Conservation (phyloP, 306 rosid species). For the Urtica urens region DNA sequence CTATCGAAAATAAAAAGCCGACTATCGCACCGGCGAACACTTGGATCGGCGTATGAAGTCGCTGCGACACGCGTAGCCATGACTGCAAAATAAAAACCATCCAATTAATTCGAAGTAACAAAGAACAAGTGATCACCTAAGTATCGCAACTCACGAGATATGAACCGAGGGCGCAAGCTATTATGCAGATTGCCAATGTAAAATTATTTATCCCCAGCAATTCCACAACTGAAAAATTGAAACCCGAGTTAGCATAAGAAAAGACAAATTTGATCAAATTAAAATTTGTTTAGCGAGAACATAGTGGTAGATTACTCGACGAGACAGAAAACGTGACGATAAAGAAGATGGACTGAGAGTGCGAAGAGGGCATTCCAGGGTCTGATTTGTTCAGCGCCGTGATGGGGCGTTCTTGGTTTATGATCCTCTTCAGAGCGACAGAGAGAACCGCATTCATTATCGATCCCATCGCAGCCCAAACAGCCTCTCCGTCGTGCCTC, state of each 20-base stretch:
- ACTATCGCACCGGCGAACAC: slow-evolving; percentile 65
- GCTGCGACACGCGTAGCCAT: slow-evolving; percentile 72
- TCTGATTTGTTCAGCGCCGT: slow-evolving; percentile 44
- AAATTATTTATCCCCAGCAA: slow-evolving; percentile 50
- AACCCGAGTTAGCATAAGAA: no score
- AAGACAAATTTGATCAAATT: background rate
- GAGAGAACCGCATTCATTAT: slow-evolving; percentile 47
- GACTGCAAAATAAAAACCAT: slow-evolving; percentile 34
- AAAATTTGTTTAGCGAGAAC: no score
- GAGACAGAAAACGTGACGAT: slow-evolving; percentile 23
- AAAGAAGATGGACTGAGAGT: slow-evolving; percentile 75
- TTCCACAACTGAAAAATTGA: slow-evolving; percentile 46
- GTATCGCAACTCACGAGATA: slow-evolving; percentile 51
- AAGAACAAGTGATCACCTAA: no score
- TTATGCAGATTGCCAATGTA: slow-evolving; percentile 26
- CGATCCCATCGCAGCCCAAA: slow-evolving; percentile 71
- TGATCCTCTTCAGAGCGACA: slow-evolving; percentile 37
- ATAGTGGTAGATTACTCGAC: slow-evolving; percentile 73
- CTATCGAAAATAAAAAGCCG: slow-evolving; percentile 39
- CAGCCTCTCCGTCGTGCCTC: slow-evolving; percentile 74
- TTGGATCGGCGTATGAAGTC: slow-evolving; percentile 63
- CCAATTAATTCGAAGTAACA: no score
- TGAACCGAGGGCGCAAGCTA: slow-evolving; percentile 44
- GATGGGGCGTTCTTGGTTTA: slow-evolving; percentile 80
- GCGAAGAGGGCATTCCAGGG: slow-evolving; percentile 98